Evolutionary conservation across 2,329 filamentous ascomycete species (phyloP), one percentile per base, ranked within the genome.

Genomic region (Hypoxylon sp.): DNA sequence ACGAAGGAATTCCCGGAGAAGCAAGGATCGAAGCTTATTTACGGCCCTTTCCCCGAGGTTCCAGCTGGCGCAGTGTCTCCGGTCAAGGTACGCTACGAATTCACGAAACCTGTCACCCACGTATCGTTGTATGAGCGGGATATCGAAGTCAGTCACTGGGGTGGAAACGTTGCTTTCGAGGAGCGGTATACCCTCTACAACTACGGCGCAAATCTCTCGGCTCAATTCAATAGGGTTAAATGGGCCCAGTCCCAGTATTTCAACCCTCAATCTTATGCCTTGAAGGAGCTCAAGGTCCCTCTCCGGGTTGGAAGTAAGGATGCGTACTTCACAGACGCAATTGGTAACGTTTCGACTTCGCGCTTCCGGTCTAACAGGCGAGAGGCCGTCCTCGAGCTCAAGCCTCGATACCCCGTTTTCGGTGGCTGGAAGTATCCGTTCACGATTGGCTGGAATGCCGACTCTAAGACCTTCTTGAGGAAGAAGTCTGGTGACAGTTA

Each of bases 341-440:
- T 99, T 75, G 96, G 96, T 71, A 99, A 99, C 76, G 94, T 99
- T 29, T 97, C 94, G 27, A 99, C 96, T 0, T 97, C 94, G 60
- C 88, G 87, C 68, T 99, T 97, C 86, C 87, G 94, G 67, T 88
- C 85, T 71, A 92, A 88, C 77, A 87, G 86, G 77, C 89, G 91
- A 21, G 92, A 95, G 79, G 91, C 92, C n/a, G 82, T 91, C 43
- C 86, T 99, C 27, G 94, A 97, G 79, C 85, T 97, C 68, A 96
- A 94, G 84, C 96, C 96, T 19, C 89, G 96, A 55, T 99, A 97
- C 79, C 96, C 96, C n/a, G 79, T 99, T 23, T 99, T 97, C 74
- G 96, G 96, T 65, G 94, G 93, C 65, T 99, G 96, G 96, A 97
- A 97, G 80, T 98, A 97, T 81, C 96, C 92, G 70, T 99, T 98